Evolutionary conservation across 495 filamentous ascomycete species (phyloP).

Genomic region (Hypomontagnella submonticulosa): DNA sequence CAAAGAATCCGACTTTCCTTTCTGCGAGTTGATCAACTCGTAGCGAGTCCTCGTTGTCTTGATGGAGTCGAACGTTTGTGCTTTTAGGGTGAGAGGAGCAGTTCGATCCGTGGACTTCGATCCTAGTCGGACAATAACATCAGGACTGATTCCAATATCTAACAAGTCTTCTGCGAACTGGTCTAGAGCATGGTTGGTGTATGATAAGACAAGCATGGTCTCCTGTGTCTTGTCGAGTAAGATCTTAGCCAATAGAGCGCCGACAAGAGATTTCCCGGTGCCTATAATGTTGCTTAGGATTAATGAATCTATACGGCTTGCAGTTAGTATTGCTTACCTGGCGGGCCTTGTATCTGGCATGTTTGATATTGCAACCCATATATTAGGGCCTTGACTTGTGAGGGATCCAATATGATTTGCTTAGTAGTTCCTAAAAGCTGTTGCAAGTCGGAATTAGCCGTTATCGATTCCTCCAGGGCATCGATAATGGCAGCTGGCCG

Average conservation of each 20-base stretch:
- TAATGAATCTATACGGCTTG: not conserved
- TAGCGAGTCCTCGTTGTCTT: conserved; percentile 44
- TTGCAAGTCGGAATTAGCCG: conserved; percentile 17
- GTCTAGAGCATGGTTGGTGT: conserved; percentile 79
- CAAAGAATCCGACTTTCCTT: conserved; percentile 41
- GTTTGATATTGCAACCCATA: conserved; percentile 65
- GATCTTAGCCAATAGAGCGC: conserved; percentile 70
- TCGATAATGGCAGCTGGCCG: conserved; percentile 14
- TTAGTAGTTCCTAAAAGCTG: conserved; percentile 24
- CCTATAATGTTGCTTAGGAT: conserved; percentile 56
- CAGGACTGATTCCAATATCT: conserved; percentile 66
- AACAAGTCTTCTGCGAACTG: conserved; percentile 78
- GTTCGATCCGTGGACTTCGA: conserved; percentile 68
- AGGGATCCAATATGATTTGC: conserved; percentile 62
- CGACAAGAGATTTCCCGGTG: conserved; percentile 84
- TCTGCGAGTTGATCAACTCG: conserved; percentile 54
- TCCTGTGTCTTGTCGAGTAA: conserved; percentile 63
- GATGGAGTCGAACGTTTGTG: conserved; percentile 49
- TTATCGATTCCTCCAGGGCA: conserved; percentile 11
- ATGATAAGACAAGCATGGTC: conserved; percentile 70
- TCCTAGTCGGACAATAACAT: conserved; percentile 74
- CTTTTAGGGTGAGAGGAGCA: conserved; percentile 55
- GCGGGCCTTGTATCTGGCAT: conserved; percentile 79
- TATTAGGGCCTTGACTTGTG: conserved; percentile 68
- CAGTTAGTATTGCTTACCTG: conserved; percentile 61